Base-by-base conservation (phyloP, 2,329 filamentous ascomycete genomes). In the Knufia petricola region DNA sequence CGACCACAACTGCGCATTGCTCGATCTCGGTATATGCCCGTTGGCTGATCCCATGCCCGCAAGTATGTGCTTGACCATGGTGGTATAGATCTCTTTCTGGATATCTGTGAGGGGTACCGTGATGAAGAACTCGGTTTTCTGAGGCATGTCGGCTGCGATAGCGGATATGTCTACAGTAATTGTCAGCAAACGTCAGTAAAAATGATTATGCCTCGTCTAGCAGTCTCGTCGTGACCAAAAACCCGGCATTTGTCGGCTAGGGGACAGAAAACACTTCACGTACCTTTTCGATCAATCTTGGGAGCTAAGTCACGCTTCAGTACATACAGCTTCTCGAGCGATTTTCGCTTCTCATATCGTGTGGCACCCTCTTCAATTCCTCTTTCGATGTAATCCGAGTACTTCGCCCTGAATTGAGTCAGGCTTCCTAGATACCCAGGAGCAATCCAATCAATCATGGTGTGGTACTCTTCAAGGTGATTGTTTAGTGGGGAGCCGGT, bases 401-500 rank as follows among this genome's bases (percentile, higher is more conserved):
- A 95, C n/a, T 81, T 76, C 0, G 71, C 62, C 17, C 72, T 75
- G 63, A 95, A 95, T 59, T 89, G 82, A 0, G 65, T 59, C 8
- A 74, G 65, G 2, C 77, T 73, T 0, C 87, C 87, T 2, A 95
- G 72, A 61, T 86, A 95, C 20, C 78, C 79, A 0, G 85, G 85
- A 1, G 86, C 82, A 44, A 92, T 80, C 87, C 87, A 95, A 54
- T 89, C 77, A 50, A 95, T 83, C 78, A 94, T 86, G n/a, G 81
- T 70, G 60, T 82, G 87, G 60, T 94, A 94, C 58, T 95, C 89
- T 23, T 76, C 70, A 0, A 95, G 79, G 45, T 87, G 85, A 60
- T 95, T 95, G 3, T 85, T 81, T 45, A 95, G 70, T 0, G 89
- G 89, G 0, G 88, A 90, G 0, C 88, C 89, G 0, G 88, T 94